Base-by-base conservation (phyloP, 169 alveolate species). In the Besnoitia besnoiti region DNA sequence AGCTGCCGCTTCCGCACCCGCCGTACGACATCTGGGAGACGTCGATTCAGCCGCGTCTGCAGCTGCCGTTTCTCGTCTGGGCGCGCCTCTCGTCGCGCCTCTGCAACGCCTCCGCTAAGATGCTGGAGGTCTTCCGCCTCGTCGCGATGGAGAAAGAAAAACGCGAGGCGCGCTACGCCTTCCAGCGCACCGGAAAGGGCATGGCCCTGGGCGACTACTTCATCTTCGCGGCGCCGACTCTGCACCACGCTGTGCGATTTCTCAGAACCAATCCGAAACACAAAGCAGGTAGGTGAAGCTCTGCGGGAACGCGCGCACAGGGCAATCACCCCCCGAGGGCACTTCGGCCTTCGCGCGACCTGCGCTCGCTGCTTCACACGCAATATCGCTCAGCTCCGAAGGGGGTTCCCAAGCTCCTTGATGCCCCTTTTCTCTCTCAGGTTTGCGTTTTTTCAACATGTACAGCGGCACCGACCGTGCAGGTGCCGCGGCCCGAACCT, bases 81-180 rank as follows among this genome's bases (percentile, higher is more conserved):
- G 96, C 93, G 5, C 85, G 93, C n/a, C 80, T 92, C 24, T 94
- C 96, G n/a, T 79, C 96, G 77, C 89, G 95, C 35, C 92, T 92
- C 76, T 89, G 79, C 67, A 93, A 93, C 44, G 92, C 84, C 59
- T 85, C 96, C 0, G 94, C 95, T 0, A 92, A 92, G 82, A 75
- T 94, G 30, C 90, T 94, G 21, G 89, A 80, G 91, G 24, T 85
- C 59, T 47, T 37, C 27, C 90, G 87, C 0, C 82, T 73, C 47
- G 16, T n/a, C 24, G 16, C 87, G 8, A 14, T 42, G 16, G 87
- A 77, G 27, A 55, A 55, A 55, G 67, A 55, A 19, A 55, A 55
- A 16, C 67, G 67, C n/a, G 67, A 55, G 24, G 24, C 12, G 33
- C 12, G 82, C 21, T 93, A 85, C 47, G 88, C 91, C 39, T 91